Percentiles rank a stretch among this genome's conserved stretches.
phyloP scores from a whole-genome alignment of 768 basidiomycete genomes.

The Leccinum incarnatum region DNA sequence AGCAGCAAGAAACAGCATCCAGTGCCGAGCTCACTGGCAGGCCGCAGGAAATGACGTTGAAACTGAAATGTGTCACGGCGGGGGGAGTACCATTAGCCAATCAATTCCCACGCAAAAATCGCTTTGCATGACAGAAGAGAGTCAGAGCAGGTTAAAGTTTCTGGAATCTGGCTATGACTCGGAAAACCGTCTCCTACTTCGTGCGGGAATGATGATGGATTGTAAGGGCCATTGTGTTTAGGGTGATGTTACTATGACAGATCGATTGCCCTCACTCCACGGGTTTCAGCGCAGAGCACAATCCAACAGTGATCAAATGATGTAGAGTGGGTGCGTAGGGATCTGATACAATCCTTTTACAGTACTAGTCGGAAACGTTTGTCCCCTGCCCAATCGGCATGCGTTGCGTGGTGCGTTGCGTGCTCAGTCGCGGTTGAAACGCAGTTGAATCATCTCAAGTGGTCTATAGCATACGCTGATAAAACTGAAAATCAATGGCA shows the following conservation, averaged over 20 bases:
- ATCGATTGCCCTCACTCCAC: too few species aligned
- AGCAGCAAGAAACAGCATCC: too few species aligned
- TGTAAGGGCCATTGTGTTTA: neutral
- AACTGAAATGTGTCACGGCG: too few species aligned
- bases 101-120: too few species aligned
- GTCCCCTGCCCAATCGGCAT: neutral
- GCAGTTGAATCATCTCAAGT: neutral
- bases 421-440: neutral
- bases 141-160: too few species aligned
- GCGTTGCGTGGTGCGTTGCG: neutral
- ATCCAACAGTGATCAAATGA: neutral
- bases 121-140: too few species aligned
- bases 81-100: too few species aligned
- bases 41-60: too few species aligned
- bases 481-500: neutral
- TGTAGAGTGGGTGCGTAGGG: neutral
- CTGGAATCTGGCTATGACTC: too few species aligned
- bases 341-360: too few species aligned
- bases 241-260: neutral
- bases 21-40: too few species aligned
- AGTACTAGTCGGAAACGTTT: neutral
- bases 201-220: neutral
- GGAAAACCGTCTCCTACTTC: too few species aligned
- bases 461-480: neutral
- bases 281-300: neutral